Evolutionary conservation across 1,284 basidiomycete genomes (phyloP), one percentile per base, ranked within the genome.

Genomic region (Microbotryomycetes sp.): DNA sequence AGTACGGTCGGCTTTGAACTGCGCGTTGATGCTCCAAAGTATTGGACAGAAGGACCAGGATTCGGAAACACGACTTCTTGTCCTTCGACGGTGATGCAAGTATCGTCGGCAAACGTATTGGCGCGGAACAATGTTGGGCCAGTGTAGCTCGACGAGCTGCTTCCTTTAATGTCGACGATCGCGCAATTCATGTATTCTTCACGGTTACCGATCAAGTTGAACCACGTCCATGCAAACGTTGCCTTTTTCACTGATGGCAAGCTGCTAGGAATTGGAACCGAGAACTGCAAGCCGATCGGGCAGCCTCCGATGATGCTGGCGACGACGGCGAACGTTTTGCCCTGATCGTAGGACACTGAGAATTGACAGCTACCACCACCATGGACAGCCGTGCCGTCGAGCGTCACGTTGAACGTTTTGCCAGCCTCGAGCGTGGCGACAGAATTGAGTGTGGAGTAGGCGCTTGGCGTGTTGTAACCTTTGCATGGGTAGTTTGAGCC

Each of bases 141-240:
- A 1, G 67, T 69, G 54, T 61, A 64, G 2, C 66, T 65, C 26
- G 72, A 73, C 24, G 74, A 70, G 28, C 67, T 65, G 5, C 68
- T 67, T 24, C 65, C 62, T 6, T 35, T 24, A 56, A 78, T 74
- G 27, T 72, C 74, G 54, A 78, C 73, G 9, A 73, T 61, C 5
- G 77, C 77, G 57, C 77, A 78, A 67, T 78, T 77, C 66, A 74
- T 72, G 72, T 78, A 72, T 23, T 50, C 48, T 50, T 50, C 26
- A 49, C 52, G 45, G 16, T 61, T 64, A 5, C 62, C 65, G 28
- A 62, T 26, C 23, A 45, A 13, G 56, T 78, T 78, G 71, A 76
- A 76, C 78, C 78, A 79, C 9, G 70, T 73, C 78, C 78, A 79
- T 21, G 72, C 70, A 53, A 79, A 77, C n/a, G 78, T 60, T 5